Evolutionary conservation across 495 filamentous ascomycete genomes (phyloP), one percentile per base, ranked within the genome.

Genomic region (Lophium mytilinum): DNA sequence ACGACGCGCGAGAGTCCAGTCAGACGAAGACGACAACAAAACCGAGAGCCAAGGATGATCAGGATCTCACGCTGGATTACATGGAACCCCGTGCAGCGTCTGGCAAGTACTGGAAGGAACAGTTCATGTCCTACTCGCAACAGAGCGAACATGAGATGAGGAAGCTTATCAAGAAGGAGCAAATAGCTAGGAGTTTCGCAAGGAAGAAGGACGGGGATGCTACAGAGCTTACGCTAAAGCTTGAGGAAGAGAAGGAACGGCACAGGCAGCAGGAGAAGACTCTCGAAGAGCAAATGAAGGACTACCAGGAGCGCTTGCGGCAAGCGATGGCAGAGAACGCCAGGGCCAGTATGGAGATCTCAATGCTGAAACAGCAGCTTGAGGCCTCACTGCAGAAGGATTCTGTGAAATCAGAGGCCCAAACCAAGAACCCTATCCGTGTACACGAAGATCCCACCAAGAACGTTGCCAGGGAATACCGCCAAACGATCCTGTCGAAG

Each of bases 31-130:
- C 64, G 8, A 53, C 67, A 53, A 79, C 78, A 48, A 82, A 82
- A 21, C 55, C 56, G 2, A 58, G 65, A 66, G 52, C 67, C 57
- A 73, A 69, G 35, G 71, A 78, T 15, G 73, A 76, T 36, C 88
- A 59, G 30, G 67, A 95, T 53, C 69, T 82, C 19, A 93, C 88
- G 0, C 71, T 84, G 37, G 91, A 96, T 68, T 72, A 95, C 50
- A 81, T 85, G 50, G 82, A 87, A 43, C 90, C 93, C 4, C 81
- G 83, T 40, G 94, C 90, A 1, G 80, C 85, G 61, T 95, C 90
- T 1, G 91, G 90, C 2, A 84, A 85, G 67, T 96, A 92, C 70
- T 98, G 93, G 93, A 97, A 97, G 68, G 79, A 82, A 9, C 83
- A 95, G 68, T 95, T 87, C 64, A 85, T 94, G 55, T 81, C 78